Evolutionary conservation across 768 basidiomycete genomes (phyloP), one percentile per base, ranked within the genome.

Genomic region (Astraeus odoratus): DNA sequence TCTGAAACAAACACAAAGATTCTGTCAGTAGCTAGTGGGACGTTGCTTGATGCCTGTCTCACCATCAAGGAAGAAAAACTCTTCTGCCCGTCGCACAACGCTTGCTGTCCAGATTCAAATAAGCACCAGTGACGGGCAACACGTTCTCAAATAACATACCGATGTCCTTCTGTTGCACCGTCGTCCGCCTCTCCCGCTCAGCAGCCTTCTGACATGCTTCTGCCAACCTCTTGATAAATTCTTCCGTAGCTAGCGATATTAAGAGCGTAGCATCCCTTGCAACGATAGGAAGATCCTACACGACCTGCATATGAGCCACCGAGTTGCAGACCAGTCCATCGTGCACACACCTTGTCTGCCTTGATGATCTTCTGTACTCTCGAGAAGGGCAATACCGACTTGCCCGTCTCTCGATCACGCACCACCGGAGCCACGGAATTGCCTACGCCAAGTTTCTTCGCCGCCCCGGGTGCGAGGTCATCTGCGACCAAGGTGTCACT

Each of bases 331-430:
- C 23, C 20, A 16, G 18, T 24, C 43, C 15, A 30, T 27, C 30
- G 6, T 18, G 26, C 44, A 60, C 66, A 46, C 44, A 78, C 91
- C 71, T 83, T 84, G 65, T 94, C 91, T 5, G 84, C 89, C 57
- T 88, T 92, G 51, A 91, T 72, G 39, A 93, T 88, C 66, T 73
- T 81, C 61, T 90, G 89, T 31, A 94, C 83, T 48, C 86, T 75
- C 2, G 84, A 69, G 42, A 86, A 72, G 0, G 91, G 91, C 37
- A 92, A 66, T 18, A 85, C 50, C 1, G 88, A 81, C 55, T 81
- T 90, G 26, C 91, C 90, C 2, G 68, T 65, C 41, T 71, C 71
- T 42, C 73, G 65, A 44, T 63, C 60, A 19, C 46, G 55, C 30
- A 31, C 40, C n/a, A 25, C 31, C 22, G 38, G 20, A 13, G 35